Evolutionary conservation across 768 basidiomycete genomes (phyloP).

Genomic region (Exidia glandulosa): DNA sequence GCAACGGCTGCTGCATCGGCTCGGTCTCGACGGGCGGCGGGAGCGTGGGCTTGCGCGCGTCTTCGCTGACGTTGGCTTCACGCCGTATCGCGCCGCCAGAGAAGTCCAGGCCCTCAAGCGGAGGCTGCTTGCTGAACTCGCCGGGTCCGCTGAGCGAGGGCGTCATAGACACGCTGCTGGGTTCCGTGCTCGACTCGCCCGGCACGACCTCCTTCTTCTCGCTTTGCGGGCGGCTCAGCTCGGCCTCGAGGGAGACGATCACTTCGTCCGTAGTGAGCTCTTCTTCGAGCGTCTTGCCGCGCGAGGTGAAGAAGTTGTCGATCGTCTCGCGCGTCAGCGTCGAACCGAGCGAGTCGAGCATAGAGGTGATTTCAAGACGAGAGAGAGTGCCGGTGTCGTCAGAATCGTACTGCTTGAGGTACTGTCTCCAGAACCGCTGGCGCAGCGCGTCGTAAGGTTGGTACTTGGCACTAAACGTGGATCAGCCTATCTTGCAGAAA

Average conservation of each 20-base stretch:
- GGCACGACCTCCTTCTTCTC: conserved; percentile 60
- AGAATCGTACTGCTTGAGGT: conserved; percentile 80
- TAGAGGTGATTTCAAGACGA: conserved; percentile 78
- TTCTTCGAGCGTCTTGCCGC: conserved; percentile 46
- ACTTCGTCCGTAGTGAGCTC: conserved; percentile 71
- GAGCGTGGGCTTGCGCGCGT: background rate
- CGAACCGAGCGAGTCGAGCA: conserved; percentile 95
- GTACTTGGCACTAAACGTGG: conserved; percentile 64
- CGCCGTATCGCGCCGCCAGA: conserved; percentile 27
- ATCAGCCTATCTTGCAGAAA: conserved; percentile 6
- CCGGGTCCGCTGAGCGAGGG: conserved; percentile 35
- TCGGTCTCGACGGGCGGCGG: background rate
- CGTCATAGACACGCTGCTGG: conserved; percentile 15
- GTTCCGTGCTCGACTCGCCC: conserved; percentile 23
- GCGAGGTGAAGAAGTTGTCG: conserved; percentile 67
- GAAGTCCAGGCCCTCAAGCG: conserved; percentile 50
- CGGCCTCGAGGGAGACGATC: conserved; percentile 76
- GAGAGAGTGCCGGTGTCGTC: conserved; percentile 70
- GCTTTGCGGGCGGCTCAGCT: conserved; percentile 58
- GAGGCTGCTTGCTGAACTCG: conserved; percentile 20
- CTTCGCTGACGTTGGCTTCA: background rate
- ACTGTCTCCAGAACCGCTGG: conserved; percentile 83
- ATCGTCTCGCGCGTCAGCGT: conserved; percentile 75
- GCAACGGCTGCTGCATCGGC: background rate
- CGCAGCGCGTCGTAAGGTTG: conserved; percentile 89